Base-by-base conservation (phyloP, 352 stramenopile genomes). In the Globisporangium solare region DNA sequence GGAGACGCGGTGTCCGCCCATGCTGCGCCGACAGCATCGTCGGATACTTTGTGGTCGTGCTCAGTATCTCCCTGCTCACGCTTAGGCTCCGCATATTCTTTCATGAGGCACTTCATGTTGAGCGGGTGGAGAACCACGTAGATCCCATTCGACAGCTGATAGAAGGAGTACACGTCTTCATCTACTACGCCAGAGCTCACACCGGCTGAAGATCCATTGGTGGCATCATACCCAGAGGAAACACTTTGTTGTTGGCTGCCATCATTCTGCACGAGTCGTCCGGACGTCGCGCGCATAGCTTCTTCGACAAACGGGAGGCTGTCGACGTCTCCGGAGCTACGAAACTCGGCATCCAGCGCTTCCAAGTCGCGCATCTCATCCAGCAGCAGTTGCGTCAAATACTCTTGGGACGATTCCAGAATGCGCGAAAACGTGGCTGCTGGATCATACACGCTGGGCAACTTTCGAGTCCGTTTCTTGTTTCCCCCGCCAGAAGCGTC, bases 101-200 rank as follows among this genome's bases (percentile, higher is more conserved):
- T 89, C 31, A 92, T 57, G 48, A 97, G 56, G 54, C 86, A 94
- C 49, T 92, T 89, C 86, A 97, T 92, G 56, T 90, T 95, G 24
- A 97, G 68, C 15, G 88, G 83, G 56, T 97, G 88, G 13, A 97
- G 66, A 54, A 96, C 76, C n/a, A 92, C 88, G 49, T 92, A 92
- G 51, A 86, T 90, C 8, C 88, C 88, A 55, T 95, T 82, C 12
- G 67, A 59, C 18, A 92, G 83, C 56, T 97, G 88, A 48, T 95
- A 96, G 49, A 95, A 97, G 45, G 74, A 88, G 49, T 93, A 97
- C 56, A 71, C 24, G 4, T 80, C 74, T 43, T n/a, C 27, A 6
- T 35, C 57, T 32, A 43, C 57, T 18, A 45, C 49, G 6, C 22
- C 40, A 20, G 22, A 40, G 18, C 42, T 21, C 18, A 48, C 31